Conservation (phyloP, 306 rosid genomes). For the Vicia faba region DNA sequence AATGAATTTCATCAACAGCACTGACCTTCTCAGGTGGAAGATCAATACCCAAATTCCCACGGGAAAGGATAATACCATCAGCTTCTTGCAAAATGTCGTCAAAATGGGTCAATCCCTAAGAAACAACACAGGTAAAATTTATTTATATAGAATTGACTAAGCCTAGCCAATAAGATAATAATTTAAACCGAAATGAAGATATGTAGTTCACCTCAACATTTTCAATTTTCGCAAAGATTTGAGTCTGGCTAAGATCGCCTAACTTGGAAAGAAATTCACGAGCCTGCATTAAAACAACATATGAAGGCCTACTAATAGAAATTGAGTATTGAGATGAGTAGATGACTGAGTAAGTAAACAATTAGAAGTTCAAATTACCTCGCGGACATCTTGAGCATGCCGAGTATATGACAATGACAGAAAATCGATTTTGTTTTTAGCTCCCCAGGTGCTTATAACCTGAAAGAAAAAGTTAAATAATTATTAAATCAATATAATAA, state of each 20-base stretch:
- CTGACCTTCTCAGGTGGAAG: conserved; percentile 96
- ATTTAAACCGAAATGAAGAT: conserved; percentile 18
- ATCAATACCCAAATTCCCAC: conserved; percentile 95
- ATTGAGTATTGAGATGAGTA: conserved; percentile 26
- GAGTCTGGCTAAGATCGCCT: conserved; percentile 76
- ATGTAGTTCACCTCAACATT: conserved; percentile 69
- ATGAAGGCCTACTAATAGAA: conserved; percentile 19
- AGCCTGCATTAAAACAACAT: conserved; percentile 57
- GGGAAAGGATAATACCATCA: conserved; percentile 89
- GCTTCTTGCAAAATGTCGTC: conserved; percentile 95
- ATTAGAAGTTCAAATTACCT: conserved; percentile 49
- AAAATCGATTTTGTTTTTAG: conserved; percentile 79
- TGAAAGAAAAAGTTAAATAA: conserved; percentile 34
- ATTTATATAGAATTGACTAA: conserved; percentile 2
- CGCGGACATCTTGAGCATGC: conserved; percentile 86
- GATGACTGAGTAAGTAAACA: conserved; percentile 26
- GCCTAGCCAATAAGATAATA: conserved; percentile 24
- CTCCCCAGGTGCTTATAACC: conserved; percentile 94
- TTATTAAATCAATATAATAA: conserved; percentile 1
- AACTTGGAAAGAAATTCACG: conserved; percentile 80
- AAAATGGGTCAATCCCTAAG: conserved; percentile 86
- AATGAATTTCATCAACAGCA: conserved; percentile 27
- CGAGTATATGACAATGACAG: conserved; percentile 83
- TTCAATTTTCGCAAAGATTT: conserved; percentile 93
- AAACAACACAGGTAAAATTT: conserved; percentile 14